These are phyloP conservation scores for Apostasia shenzhenica DNA, from an alignment of 106 monocot species.

Conservation along the genomic window DNA sequence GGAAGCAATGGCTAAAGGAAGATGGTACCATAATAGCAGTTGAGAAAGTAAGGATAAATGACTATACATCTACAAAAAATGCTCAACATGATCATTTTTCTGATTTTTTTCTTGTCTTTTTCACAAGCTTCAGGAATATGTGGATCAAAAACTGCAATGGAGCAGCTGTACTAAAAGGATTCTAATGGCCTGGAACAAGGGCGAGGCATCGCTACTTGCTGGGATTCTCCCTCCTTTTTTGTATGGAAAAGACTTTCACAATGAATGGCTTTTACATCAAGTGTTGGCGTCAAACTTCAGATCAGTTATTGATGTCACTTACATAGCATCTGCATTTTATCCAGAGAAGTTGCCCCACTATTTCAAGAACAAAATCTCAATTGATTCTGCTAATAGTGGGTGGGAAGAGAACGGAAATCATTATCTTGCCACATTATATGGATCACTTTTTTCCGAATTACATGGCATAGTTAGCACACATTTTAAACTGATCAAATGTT, in stretches of 20 bases:
- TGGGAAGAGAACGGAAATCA: constrained; percentile 63
- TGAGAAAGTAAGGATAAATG: constrained; percentile 49
- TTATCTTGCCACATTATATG: constrained; percentile 67
- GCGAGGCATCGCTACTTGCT: constrained; percentile 36
- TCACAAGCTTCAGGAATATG: constrained; percentile 54
- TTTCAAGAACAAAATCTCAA: constrained; percentile 1
- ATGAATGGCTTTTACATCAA: constrained; percentile 76
- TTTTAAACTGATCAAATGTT: constrained; percentile 36
- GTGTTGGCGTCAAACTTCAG: constrained; percentile 64
- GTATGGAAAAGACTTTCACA: constrained; percentile 58
- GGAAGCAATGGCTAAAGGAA: constrained; percentile 33
- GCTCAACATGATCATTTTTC: neutral
- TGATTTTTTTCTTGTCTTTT: constrained; percentile 8
- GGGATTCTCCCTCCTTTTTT: constrained; percentile 82
- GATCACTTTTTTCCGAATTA: constrained; percentile 48
- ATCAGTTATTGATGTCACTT: constrained; percentile 65
- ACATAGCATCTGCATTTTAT: constrained; percentile 35
- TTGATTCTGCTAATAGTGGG: constrained; percentile 3
- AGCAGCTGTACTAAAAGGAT: constrained; percentile 37
- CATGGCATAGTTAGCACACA: constrained; percentile 6
- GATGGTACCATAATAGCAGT: constrained; percentile 32
- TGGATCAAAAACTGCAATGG: constrained; percentile 19
- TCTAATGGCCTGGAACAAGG: constrained; percentile 81
- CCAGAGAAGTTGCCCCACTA: constrained; percentile 25
- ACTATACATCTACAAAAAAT: neutral